A percentile compares a stretch with the other conserved stretches of the same genome.
Evolutionary conservation across 805 yeast genomes (phyloP).

Genomic region (Saturnispora hagleri): DNA sequence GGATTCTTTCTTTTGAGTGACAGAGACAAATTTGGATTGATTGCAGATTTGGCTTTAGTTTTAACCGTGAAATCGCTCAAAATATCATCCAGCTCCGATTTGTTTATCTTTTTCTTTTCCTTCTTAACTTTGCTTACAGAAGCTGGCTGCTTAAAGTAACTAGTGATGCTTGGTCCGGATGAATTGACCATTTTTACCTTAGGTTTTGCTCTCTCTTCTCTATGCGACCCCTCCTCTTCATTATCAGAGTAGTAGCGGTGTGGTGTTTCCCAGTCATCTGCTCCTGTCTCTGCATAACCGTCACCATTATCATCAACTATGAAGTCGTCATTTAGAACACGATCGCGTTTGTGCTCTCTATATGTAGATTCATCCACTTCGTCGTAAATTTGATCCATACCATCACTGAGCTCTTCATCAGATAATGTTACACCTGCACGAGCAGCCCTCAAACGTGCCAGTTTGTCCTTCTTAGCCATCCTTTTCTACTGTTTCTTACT

Average conservation of each 20-base stretch:
- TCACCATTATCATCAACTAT: slow-evolving; percentile 91
- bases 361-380: slow-evolving; percentile 78
- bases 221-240: slow-evolving; percentile 30
- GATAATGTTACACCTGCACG: slow-evolving; percentile 48
- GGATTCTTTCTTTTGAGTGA: slow-evolving; percentile 17
- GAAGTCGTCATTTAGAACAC: slow-evolving; percentile 81
- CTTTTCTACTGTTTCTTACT: not conserved
- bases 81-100: slow-evolving; percentile 55
- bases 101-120: slow-evolving; percentile 24
- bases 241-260: slow-evolving; percentile 51
- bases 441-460: slow-evolving; percentile 56
- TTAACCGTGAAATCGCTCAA: slow-evolving; percentile 43
- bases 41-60: slow-evolving; percentile 13
- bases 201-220: slow-evolving; percentile 24
- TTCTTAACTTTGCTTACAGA: slow-evolving; percentile 12
- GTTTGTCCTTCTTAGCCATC: slow-evolving; percentile 30
- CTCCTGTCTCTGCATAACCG: slow-evolving; percentile 91
- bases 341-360: slow-evolving; percentile 67
- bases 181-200: slow-evolving; percentile 20
- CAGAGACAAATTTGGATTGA: not conserved
- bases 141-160: slow-evolving; percentile 35
- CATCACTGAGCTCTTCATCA: slow-evolving; percentile 33
- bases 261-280: slow-evolving; percentile 72
- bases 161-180: slow-evolving; percentile 9
- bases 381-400: slow-evolving; percentile 62